These are phyloP conservation scores for Metschnikowia bowlesiae DNA, from an alignment of 805 yeast genomes.

Conservation along the genomic window DNA sequence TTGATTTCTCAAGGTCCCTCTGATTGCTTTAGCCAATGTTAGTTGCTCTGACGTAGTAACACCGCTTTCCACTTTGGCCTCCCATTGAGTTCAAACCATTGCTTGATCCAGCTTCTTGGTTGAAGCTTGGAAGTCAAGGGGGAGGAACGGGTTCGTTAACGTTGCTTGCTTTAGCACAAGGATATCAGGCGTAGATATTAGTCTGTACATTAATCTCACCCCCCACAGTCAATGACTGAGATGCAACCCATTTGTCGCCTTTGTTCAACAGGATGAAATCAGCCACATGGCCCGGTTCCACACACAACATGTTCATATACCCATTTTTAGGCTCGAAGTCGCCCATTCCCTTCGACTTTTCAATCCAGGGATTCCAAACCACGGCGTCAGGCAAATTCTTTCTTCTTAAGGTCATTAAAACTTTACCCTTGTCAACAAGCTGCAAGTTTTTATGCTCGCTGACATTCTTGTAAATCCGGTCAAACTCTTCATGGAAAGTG, in stretches of 20 bases:
- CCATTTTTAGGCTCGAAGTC: slow-evolving; percentile 89
- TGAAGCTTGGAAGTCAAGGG: too few species aligned
- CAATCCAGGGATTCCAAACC: slow-evolving; percentile 97
- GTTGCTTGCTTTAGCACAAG: not conserved
- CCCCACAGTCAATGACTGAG: slow-evolving; percentile 54
- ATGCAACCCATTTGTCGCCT: slow-evolving; percentile 73
- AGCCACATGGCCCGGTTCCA: slow-evolving; percentile 89
- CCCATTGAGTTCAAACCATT: too few species aligned
- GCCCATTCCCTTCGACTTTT: slow-evolving; percentile 74
- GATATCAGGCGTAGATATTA: slow-evolving; percentile 24
- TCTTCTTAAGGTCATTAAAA: slow-evolving; percentile 63
- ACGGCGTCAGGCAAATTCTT: slow-evolving; percentile 64
- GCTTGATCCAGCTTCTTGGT: too few species aligned
- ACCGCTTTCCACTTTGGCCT: too few species aligned
- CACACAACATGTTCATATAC: slow-evolving; percentile 82
- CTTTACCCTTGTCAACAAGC: slow-evolving; percentile 67
- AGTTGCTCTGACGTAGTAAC: too few species aligned
- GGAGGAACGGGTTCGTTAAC: too few species aligned
- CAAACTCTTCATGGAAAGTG: slow-evolving; percentile 72
- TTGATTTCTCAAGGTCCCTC: too few species aligned
- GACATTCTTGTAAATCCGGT: slow-evolving; percentile 73
- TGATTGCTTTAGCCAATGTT: too few species aligned
- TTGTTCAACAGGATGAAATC: slow-evolving; percentile 60
- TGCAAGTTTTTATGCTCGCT: slow-evolving; percentile 52
- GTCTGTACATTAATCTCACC: slow-evolving; percentile 63